Base-by-base conservation (phyloP, 176 grass and related monocot genomes). In the Oryza coarctata region DNA sequence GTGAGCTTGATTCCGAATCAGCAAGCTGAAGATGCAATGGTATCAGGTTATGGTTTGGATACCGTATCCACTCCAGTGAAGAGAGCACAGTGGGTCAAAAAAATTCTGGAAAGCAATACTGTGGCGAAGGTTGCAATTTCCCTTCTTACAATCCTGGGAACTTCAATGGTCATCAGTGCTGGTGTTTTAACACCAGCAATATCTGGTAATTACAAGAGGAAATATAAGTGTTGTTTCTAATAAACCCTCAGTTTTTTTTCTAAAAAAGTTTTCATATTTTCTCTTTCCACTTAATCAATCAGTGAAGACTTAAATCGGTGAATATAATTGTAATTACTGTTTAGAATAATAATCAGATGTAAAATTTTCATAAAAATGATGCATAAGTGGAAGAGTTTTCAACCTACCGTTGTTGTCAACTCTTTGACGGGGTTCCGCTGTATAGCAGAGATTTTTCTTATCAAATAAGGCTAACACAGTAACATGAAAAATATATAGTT, bases 181-280 rank as follows among this genome's bases (percentile, higher is more conserved):
- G 90, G 90, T 49, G 79, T 86, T 45, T 72, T 92, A 45, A 92
- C 90, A 23, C 86, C 90, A 50, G 76, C 50, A 49, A 92, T 92
- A 29, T 92, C 86, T 33, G 90, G 83, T 89, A 80, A n/a, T 47
- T 57, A 32, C 49, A 36, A 27, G 6, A 29, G 29, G 64, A 73
- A 29, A 57, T 72, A 9, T n/a, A 74, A 4, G 2, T 78, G 22
- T 25, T 12, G 5, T 23, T 35, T 69, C 22, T 47, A 38, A 15
- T 81, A 71, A 6, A 3, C 23, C 38, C 23, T 76, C 32, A 39
- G 0, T 39, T 39, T 39, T 39, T 39, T 39, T 10, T 39, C 8
- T 9, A 39, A 1, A 39, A 39, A 63, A 6, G 66, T 70, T 5
- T 50, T 36, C 10, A 67, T 0, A 39, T 9, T 10, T 26, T 18